phyloP scores from a whole-genome alignment of 2,329 filamentous ascomycete genomes.

The Talaromyces sp. region DNA sequence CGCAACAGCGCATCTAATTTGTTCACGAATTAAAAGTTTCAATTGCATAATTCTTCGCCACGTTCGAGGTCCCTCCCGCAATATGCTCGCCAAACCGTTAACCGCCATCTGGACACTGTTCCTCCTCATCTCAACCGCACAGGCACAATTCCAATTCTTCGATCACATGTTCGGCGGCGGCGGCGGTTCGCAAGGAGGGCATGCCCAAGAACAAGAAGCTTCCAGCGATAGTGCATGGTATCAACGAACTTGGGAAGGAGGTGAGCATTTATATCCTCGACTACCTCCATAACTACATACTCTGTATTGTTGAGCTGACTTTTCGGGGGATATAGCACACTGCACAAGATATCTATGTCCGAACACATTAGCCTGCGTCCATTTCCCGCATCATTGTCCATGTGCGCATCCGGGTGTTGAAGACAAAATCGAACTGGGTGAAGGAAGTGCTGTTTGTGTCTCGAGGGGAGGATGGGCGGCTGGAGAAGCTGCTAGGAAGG shows the following conservation, averaged over 20 bases:
- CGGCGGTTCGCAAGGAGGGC: constrained; percentile 55
- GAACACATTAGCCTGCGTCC: constrained; percentile 88
- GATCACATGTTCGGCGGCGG: constrained; percentile 89
- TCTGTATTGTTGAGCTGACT: neutral
- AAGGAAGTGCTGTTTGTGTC: constrained; percentile 48
- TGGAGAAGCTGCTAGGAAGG: constrained; percentile 47
- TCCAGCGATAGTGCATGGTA: constrained; percentile 82
- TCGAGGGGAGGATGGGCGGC: constrained; percentile 48
- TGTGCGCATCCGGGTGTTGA: constrained; percentile 75
- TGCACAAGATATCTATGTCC: constrained; percentile 95
- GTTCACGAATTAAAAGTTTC: neutral
- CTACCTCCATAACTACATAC: neutral
- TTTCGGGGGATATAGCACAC: constrained; percentile 52
- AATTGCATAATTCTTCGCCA: neutral
- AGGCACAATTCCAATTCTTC: constrained; percentile 93
- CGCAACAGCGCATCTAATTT: neutral
- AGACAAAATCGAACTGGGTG: constrained; percentile 67
- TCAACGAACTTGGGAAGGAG: constrained; percentile 63
- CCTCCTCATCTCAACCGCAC: constrained; percentile 56
- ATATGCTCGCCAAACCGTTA: constrained; percentile 29
- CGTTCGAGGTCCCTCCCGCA: neutral
- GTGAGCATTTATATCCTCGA: constrained; percentile 44
- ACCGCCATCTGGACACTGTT: constrained; percentile 47
- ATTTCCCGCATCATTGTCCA: constrained; percentile 95
- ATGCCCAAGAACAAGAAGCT: constrained; percentile 64